phyloP scores from a whole-genome alignment of 2,329 filamentous ascomycete species.

The Pseudocercospora vitis region DNA sequence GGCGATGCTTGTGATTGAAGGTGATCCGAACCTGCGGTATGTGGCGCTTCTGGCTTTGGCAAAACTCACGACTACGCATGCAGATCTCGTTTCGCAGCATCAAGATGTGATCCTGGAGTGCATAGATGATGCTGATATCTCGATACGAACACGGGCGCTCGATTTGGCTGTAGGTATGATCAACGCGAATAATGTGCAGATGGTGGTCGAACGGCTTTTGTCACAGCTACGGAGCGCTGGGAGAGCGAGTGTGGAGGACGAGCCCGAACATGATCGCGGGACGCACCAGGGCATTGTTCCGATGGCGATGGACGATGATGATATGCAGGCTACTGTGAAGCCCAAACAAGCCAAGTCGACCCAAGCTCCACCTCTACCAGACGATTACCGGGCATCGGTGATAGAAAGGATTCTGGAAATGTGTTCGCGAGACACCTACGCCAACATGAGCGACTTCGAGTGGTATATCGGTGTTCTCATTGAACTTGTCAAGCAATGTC shows the following conservation, averaged over 20 bases:
- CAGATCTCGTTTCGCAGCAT: conserved; percentile 83
- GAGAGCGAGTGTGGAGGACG: conserved; percentile 51
- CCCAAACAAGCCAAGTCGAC: conserved; percentile 51
- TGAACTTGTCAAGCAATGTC: conserved; percentile 73
- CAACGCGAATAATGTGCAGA: conserved; percentile 77
- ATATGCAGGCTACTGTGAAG: conserved; percentile 56
- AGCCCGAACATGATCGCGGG: conserved; percentile 50
- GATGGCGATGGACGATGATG: conserved; percentile 57
- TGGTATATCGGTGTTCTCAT: conserved; percentile 94
- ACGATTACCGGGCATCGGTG: conserved; percentile 82
- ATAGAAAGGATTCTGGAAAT: conserved; percentile 81
- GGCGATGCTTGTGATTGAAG: conserved; percentile 90
- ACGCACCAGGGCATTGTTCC: conserved; percentile 47
- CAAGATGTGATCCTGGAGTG: conserved; percentile 96
- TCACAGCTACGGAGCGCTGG: conserved; percentile 73
- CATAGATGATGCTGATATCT: conserved; percentile 93
- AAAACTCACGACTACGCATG: conserved; percentile 86
- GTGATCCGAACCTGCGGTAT: conserved; percentile 95
- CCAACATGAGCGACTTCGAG: conserved; percentile 84
- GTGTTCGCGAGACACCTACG: conserved; percentile 86
- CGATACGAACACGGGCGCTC: conserved; percentile 87
- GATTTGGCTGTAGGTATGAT: conserved; percentile 95
- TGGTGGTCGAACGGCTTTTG: conserved; percentile 83
- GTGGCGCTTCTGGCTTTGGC: conserved; percentile 94
- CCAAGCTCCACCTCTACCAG: conserved; percentile 65